Base-by-base conservation (phyloP, 805 yeast genomes). In the Isabelozyma gotoi region DNA sequence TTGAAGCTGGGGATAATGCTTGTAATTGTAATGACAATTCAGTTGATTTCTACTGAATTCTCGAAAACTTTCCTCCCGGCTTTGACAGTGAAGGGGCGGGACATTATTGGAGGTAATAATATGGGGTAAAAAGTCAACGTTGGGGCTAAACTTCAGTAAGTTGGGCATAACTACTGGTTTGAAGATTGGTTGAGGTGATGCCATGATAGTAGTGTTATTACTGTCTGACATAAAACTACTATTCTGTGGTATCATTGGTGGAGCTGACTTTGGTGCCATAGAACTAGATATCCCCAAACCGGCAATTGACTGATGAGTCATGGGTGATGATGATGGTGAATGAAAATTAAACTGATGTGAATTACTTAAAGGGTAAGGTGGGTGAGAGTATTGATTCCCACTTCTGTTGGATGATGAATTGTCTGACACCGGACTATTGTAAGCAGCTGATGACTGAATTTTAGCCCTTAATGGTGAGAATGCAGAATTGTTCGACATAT, bases 131-230 rank as follows among this genome's bases (percentile, higher is more conserved):
- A 11, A 18, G 14, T 36, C 39, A 36, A 12, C 12, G 3, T 7
- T 20, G 4, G 39, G 39, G 15, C 31, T 36, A 2, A 18, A 7
- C 39, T 36, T 36, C 39, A 36, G 39, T 36, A 36, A 36, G 36
- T 24, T 40, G 18, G 43, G 38, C 29, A 42, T 33, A 33, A 42
- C 41, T 12, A 43, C 44, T 15, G 54, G 45, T 33, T 44, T 42
- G 35, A 43, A 48, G 8, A 41, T 34, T 10, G 33, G 17, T 14
- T 42, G 29, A 20, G 39, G 39, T 24, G 39, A 36, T 14, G 7
- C 39, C n/a, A 5, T 36, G 17, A 12, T 14, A 5, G 18, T 7
- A 15, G 19, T 14, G 7, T 12, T 2, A 10, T 12, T 19, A 2
- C 11, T 18, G 7, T 14, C 14, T 14, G 38, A 17, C 29, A 24